Conservation (phyloP, 2,329 filamentous ascomycete species). For the Cercospora zeae-maydis region DNA sequence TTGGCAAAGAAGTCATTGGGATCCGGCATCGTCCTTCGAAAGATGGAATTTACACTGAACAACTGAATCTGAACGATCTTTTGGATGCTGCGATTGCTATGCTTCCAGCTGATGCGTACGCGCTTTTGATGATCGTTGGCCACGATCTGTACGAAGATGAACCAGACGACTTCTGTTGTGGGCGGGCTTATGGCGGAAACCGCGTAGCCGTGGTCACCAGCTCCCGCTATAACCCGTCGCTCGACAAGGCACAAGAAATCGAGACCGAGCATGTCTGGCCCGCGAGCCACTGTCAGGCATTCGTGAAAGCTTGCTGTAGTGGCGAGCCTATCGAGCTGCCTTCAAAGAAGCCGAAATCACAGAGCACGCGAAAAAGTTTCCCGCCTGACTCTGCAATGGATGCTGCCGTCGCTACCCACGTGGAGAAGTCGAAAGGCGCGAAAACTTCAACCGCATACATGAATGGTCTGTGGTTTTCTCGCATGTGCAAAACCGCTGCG, state of each 20-base stretch:
- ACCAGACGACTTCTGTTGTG: constrained; percentile 65
- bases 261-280: constrained; percentile 61
- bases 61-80: constrained; percentile 60
- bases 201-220: constrained; percentile 60
- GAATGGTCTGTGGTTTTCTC: constrained; percentile 53
- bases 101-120: constrained; percentile 57
- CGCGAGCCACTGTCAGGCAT: constrained; percentile 56
- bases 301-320: constrained; percentile 41
- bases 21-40: constrained; percentile 52
- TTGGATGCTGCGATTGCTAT: constrained; percentile 55
- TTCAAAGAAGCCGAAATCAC: constrained; percentile 1
- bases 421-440: background rate
- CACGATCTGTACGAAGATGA: constrained; percentile 65
- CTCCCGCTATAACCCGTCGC: constrained; percentile 57
- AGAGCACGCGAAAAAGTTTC: constrained; percentile 18
- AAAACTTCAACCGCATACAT: background rate
- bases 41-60: constrained; percentile 47
- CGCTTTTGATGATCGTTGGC: constrained; percentile 55
- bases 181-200: constrained; percentile 62
- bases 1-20: constrained; percentile 42
- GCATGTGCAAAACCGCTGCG: constrained; percentile 55
- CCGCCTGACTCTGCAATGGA: constrained; percentile 8
- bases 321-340: constrained; percentile 9
- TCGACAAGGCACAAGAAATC: constrained; percentile 44
- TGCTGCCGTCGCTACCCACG: constrained; percentile 16